phyloP scores from a whole-genome alignment of 176 grass and related monocot genomes.

The Tillandsia fasciculata region DNA sequence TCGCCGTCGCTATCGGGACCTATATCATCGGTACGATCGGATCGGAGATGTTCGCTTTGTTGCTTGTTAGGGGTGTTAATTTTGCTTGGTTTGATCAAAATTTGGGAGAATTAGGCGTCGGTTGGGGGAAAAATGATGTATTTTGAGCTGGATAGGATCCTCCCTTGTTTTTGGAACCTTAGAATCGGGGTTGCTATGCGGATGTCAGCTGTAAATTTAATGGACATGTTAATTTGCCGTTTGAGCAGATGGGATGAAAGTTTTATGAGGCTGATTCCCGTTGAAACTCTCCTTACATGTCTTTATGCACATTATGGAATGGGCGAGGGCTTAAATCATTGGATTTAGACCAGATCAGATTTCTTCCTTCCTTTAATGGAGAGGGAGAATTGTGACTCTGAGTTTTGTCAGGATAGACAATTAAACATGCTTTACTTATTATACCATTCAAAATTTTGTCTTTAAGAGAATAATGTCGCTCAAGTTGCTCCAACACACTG shows the following conservation, averaged over 20 bases:
- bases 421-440: no score
- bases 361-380: no score
- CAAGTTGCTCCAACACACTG: no score
- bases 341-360: no score
- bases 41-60: neutral
- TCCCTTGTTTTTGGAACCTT: neutral
- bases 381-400: no score
- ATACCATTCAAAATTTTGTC: no score
- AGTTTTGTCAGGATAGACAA: no score
- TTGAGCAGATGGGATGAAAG: neutral
- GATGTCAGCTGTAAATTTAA: neutral
- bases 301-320: no score
- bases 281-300: no score
- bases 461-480: no score
- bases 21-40: slow-evolving; percentile 61
- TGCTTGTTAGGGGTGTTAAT: neutral
- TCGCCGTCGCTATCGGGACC: slow-evolving; percentile 77
- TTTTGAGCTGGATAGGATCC: neutral
- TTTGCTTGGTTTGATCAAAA: neutral
- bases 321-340: no score
- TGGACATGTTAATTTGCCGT: neutral
- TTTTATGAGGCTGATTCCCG: no score
- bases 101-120: neutral
- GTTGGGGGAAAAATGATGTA: neutral
- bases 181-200: neutral